Base-by-base conservation (phyloP, 345 rosid species). In the Eucalyptus grandis region DNA sequence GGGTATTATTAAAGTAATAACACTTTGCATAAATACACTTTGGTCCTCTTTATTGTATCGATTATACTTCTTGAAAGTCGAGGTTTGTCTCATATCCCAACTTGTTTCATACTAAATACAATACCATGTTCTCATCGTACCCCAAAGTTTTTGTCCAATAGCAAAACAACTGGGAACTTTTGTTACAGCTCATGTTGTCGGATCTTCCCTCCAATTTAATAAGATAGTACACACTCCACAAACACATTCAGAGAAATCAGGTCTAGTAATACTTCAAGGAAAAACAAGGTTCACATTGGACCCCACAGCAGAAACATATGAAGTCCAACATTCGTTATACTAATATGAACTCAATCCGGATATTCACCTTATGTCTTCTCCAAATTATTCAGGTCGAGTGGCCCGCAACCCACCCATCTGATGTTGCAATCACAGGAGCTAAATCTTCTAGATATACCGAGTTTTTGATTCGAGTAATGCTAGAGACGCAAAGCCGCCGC, bases 21-120 rank as follows among this genome's bases (percentile, higher is more conserved):
- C 30, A 21, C 11, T 21, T 40, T 22, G 27, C 27, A 7, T 21
- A 65, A 65, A 65, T 65, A 65, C 40, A 65, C 77, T 77, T 43
- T 4, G 30, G 30, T 77, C 2, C 0, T 22, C 30, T 77, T 77
- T 77, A 37, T 77, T 11, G 9, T 47, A 22, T 21, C 0, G 16
- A 37, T 77, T 21, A 40, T 47, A 77, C 85, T 22, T 77, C 46
- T 40, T 77, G 30, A 77, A 6, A 40, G 30, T 77, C 14, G 3
- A 77, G 47, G 8, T 21, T 77, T 77, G 85, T 40, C 47, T 77
- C 44, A 9, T 72, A 0, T 17, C 46, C 44, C 27, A 37, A 37
- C 46, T 77, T 40, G 47, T 40, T 77, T 40, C 47, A 21, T 40
- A 77, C 47, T 22, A 22, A 77, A 21, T 40, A 40, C 85, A 40